Percentiles rank a stretch among this genome's conserved stretches.
Evolutionary conservation across 768 basidiomycete genomes (phyloP).

Genomic region (Leccinum olivaceopallidum): DNA sequence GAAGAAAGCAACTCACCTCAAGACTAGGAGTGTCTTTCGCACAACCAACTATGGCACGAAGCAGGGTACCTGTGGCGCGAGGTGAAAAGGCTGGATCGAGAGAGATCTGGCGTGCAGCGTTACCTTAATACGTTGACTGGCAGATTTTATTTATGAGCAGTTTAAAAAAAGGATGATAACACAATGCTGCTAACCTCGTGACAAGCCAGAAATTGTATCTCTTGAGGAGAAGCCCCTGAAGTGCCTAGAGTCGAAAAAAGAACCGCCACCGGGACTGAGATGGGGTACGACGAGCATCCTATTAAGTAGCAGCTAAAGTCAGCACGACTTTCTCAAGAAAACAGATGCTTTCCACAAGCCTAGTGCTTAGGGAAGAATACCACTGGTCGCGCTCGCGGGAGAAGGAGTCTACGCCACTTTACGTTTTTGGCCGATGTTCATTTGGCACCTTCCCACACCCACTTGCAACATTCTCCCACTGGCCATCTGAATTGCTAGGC

Average conservation of each 20-base stretch:
- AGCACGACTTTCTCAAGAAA: background rate
- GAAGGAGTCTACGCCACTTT: too few relatives aligned
- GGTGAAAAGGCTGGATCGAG: background rate
- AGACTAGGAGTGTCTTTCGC: background rate
- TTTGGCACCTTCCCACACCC: background rate
- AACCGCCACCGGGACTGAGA: background rate
- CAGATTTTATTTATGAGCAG: background rate
- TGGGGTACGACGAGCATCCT: background rate
- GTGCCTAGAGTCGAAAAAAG: background rate
- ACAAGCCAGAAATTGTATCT: background rate
- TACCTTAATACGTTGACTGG: background rate
- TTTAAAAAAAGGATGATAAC: background rate
- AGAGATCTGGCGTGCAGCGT: background rate
- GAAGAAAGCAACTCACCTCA: background rate
- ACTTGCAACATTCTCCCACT: background rate
- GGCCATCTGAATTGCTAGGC: background rate
- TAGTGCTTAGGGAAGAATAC: background rate
- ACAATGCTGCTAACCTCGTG: background rate
- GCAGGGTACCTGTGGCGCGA: background rate
- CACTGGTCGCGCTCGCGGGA: background rate
- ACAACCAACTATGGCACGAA: background rate
- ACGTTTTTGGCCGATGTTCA: background rate
- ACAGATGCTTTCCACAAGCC: background rate
- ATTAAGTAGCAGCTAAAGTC: background rate
- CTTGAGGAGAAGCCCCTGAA: background rate